Percentiles rank a stretch among this genome's conserved stretches.
Evolutionary conservation across 306 rosid species (phyloP).

Genomic region (Dalbergia cochinchinensis): DNA sequence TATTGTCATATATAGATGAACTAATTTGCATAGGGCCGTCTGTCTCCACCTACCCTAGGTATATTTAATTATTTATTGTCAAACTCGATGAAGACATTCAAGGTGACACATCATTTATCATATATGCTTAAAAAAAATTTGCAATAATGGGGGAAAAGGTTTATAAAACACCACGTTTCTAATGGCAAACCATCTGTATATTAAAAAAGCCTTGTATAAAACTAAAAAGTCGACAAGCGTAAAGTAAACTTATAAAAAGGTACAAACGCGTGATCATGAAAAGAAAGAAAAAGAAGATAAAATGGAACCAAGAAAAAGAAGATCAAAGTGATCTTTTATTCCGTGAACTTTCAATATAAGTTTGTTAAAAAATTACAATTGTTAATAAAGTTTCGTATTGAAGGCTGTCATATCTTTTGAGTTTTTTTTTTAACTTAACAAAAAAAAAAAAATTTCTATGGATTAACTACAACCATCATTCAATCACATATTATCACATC

Average conservation of each 20-base stretch:
- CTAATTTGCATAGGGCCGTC: background rate
- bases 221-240: conserved; percentile 12
- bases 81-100: background rate
- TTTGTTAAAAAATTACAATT: background rate
- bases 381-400: background rate
- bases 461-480: too few relatives aligned
- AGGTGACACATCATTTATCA: background rate
- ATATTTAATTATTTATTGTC: background rate
- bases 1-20: background rate
- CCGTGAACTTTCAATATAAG: background rate
- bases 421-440: too few relatives aligned
- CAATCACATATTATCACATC: too few relatives aligned
- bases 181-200: background rate
- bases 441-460: too few relatives aligned
- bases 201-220: too few relatives aligned
- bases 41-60: background rate
- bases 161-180: background rate
- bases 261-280: conserved; percentile 40
- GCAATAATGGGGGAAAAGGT: background rate
- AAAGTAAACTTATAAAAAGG: conserved; percentile 25
- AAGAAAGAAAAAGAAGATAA: conserved; percentile 18
- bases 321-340: conserved; percentile 14
- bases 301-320: conserved; percentile 19
- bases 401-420: background rate
- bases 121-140: background rate